Evolutionary conservation across 2,329 filamentous ascomycete species (phyloP).

Genomic region (Paecilomyces variotii): DNA sequence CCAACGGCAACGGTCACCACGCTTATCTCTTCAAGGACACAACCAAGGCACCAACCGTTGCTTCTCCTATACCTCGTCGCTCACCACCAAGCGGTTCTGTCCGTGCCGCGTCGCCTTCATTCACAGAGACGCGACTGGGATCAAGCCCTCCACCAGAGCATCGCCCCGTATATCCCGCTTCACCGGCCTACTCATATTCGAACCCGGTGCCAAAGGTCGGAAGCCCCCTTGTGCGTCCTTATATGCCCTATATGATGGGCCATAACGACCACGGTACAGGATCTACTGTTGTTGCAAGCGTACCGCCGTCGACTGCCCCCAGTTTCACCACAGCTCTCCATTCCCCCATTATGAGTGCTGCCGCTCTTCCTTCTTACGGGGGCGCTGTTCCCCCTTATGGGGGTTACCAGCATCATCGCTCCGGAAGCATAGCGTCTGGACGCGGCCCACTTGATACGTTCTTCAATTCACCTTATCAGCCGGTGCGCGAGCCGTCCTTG

Average conservation of each 20-base stretch:
- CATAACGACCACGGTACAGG: constrained; percentile 5
- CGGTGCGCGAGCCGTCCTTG: constrained; percentile 20
- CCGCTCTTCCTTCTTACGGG: constrained; percentile 10
- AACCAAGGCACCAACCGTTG: background rate
- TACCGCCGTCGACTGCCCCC: constrained; percentile 17
- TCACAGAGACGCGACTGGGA: constrained; percentile 21
- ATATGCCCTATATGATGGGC: constrained; percentile 29
- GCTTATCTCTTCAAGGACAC: background rate
- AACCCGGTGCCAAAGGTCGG: constrained; percentile 21
- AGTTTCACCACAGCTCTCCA: constrained; percentile 24
- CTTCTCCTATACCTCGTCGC: background rate
- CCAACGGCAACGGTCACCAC: background rate
- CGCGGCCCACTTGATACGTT: constrained; percentile 23
- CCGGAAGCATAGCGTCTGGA: constrained; percentile 19
- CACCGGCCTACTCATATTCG: constrained; percentile 12
- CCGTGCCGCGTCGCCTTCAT: constrained; percentile 23
- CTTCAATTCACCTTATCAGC: constrained; percentile 23
- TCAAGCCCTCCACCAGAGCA: constrained; percentile 16
- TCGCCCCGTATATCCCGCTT: constrained; percentile 15
- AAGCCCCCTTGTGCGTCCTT: constrained; percentile 29
- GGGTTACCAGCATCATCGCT: constrained; percentile 17
- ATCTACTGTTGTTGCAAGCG: constrained; percentile 18
- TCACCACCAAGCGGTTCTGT: constrained; percentile 10
- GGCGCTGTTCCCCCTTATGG: constrained; percentile 22
- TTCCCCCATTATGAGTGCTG: constrained; percentile 28